phyloP scores from a whole-genome alignment of 192 early-diverging fungal species.

The Podila epigama region DNA sequence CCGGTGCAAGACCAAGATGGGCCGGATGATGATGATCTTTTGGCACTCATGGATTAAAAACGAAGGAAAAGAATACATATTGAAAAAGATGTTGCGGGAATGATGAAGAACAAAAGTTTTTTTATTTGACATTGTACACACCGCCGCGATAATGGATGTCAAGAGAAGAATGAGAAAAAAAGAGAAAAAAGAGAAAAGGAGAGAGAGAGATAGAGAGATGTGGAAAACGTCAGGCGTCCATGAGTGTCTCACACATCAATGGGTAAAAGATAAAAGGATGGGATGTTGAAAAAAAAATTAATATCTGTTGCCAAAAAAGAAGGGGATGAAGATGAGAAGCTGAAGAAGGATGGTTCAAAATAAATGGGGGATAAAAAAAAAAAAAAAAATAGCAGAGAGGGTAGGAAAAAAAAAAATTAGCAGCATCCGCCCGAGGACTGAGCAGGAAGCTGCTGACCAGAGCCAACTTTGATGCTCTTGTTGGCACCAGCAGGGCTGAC shows the following conservation, averaged over 20 bases:
- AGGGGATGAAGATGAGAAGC: too few species aligned
- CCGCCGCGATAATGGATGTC: not conserved
- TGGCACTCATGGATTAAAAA: constrained; percentile 43
- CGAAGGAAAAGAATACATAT: not conserved
- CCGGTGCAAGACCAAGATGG: constrained; percentile 5
- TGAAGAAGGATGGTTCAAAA: too few species aligned
- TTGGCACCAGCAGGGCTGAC: constrained; percentile 53
- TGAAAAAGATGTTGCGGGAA: too few species aligned
- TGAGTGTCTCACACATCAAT: too few species aligned
- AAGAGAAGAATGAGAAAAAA: not conserved
- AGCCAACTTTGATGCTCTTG: constrained; percentile 55
- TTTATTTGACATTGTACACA: not conserved
- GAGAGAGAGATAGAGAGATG: too few species aligned
- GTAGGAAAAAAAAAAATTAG: constrained; percentile 70
- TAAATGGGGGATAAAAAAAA: not conserved
- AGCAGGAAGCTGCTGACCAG: constrained; percentile 52
- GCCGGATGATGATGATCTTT: constrained; percentile 26
- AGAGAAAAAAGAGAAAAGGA: too few species aligned
- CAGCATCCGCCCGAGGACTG: constrained; percentile 56
- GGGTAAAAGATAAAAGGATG: too few species aligned
- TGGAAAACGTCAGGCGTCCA: too few species aligned
- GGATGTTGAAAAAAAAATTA: too few species aligned
- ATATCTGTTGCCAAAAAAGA: too few species aligned
- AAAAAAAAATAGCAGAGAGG: constrained; percentile 9
- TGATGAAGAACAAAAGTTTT: not conserved